Conservation (phyloP, 2,329 filamentous ascomycete genomes). For the Apiospora kogelbergensis region DNA sequence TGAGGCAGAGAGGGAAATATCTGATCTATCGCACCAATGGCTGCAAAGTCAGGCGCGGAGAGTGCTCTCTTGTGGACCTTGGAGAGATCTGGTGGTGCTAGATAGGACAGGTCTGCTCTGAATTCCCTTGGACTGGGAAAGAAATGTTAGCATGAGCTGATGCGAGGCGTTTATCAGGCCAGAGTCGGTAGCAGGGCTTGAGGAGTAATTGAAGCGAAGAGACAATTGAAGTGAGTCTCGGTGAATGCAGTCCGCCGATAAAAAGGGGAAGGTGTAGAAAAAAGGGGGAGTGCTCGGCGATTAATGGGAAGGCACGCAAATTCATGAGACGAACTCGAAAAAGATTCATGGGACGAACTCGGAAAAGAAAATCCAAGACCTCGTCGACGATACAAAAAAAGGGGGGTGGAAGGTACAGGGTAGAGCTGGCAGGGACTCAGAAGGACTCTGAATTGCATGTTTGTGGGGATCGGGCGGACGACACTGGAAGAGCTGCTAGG, state of each 20-base stretch:
- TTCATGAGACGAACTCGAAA: too few species aligned
- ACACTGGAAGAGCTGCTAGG: background rate
- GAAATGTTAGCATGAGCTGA: background rate
- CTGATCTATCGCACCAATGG: conserved; percentile 22
- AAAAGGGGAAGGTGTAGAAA: background rate
- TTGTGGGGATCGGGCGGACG: background rate
- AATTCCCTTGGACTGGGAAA: conserved; percentile 17
- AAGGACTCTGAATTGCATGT: background rate
- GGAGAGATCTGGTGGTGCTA: conserved; percentile 21
- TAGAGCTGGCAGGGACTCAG: background rate
- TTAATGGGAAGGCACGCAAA: background rate
- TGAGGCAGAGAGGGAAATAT: conserved; percentile 22
- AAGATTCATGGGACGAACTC: background rate
- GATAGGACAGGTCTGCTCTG: conserved; percentile 12
- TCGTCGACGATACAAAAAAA: background rate
- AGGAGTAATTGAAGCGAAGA: background rate
- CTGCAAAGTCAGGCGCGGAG: conserved; percentile 48
- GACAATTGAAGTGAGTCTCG: background rate
- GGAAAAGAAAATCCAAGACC: background rate
- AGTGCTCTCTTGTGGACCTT: conserved; percentile 48
- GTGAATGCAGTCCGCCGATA: background rate
- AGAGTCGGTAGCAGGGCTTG: background rate
- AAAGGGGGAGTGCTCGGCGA: too few species aligned
- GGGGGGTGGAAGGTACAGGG: background rate
- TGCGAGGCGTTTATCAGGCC: background rate